Percentiles rank a stretch among this genome's conserved stretches.
Conservation (phyloP, 352 stramenopile genomes). For the Blastocystis sp. region DNA sequence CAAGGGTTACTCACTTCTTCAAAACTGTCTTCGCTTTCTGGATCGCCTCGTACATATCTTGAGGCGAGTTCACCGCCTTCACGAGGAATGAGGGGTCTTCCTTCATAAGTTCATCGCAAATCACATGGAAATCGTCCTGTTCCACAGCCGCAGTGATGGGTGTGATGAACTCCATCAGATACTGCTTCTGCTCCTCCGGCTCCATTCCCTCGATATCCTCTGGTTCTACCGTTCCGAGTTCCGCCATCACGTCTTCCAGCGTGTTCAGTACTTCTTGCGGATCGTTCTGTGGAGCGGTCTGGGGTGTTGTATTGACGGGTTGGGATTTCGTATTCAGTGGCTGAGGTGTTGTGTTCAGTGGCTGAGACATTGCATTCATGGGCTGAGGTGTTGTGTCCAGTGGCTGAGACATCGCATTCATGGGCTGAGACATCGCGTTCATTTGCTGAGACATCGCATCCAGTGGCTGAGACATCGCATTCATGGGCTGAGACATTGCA, state of each 20-base stretch:
- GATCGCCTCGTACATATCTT: conserved; percentile 6
- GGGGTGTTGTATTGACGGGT: too few species aligned
- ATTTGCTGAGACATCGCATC: too few species aligned
- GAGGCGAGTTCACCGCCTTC: background rate
- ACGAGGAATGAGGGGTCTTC: background rate
- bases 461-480: too few species aligned
- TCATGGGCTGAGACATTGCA: too few species aligned
- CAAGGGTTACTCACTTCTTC: background rate
- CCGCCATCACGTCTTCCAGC: background rate
- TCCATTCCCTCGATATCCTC: background rate
- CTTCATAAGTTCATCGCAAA: background rate
- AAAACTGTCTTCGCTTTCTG: background rate
- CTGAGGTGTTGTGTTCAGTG: too few species aligned
- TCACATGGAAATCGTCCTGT: background rate
- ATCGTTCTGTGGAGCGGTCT: too few species aligned
- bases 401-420: too few species aligned
- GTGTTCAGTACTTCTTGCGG: background rate
- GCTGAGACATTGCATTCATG: too few species aligned
- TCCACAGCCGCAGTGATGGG: conserved; percentile 31
- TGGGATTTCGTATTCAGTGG: too few species aligned
- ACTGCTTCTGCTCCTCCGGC: background rate
- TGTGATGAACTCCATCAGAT: background rate
- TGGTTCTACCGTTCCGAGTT: background rate
- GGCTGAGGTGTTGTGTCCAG: too few species aligned
- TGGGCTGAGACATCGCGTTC: too few species aligned